phyloP scores from a whole-genome alignment of 176 grass and related monocot genomes.

The Cenchrus fungigraminus region DNA sequence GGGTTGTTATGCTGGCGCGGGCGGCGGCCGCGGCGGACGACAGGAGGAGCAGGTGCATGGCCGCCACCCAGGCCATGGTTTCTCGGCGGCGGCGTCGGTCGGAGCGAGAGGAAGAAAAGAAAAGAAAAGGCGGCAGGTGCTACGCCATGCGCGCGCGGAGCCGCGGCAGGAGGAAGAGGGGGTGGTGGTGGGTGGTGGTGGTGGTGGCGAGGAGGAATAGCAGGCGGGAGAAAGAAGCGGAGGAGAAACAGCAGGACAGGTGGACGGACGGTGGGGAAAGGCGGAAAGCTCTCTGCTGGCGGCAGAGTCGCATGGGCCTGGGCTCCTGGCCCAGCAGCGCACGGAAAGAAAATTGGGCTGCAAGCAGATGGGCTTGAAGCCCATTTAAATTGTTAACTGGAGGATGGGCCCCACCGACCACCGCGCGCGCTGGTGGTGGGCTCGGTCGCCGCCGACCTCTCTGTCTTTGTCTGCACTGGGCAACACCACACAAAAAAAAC shows the following conservation, averaged over 20 bases:
- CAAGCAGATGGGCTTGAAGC: background rate
- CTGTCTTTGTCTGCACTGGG: background rate
- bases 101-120: too few species aligned
- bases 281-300: too few species aligned
- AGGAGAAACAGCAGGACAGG: background rate
- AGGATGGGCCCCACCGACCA: background rate
- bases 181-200: background rate
- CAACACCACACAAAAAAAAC: too few species aligned
- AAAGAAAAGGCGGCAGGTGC: background rate
- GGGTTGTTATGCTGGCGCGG: background rate
- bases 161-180: background rate
- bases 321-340: background rate
- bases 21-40: constrained; percentile 2
- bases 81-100: background rate
- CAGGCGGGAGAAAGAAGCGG: background rate
- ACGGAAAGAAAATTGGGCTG: background rate
- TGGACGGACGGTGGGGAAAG: background rate
- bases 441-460: constrained; percentile 14
- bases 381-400: background rate
- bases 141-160: too few species aligned
- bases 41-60: constrained; percentile 19
- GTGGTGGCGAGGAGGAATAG: constrained; percentile 47
- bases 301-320: background rate
- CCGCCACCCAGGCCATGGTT: constrained; percentile 48
- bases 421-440: background rate